Conservation (phyloP, 108 stramenopile species). For the Chaetoceros muelleri region DNA sequence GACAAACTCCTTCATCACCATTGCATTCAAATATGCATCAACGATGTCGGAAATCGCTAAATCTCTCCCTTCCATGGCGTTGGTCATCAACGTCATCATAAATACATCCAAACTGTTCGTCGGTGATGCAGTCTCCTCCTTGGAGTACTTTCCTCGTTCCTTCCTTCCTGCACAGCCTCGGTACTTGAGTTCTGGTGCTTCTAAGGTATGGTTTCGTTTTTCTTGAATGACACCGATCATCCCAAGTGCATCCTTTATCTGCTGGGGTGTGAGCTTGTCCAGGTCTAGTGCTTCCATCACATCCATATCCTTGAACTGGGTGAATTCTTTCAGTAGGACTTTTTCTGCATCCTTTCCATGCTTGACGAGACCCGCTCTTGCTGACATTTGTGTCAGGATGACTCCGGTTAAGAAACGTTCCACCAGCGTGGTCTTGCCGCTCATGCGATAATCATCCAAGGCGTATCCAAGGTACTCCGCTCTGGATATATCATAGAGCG, state of each 20-base stretch:
- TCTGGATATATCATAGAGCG: no score
- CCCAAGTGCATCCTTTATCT: no score
- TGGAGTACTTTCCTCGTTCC: slow-evolving; percentile 1
- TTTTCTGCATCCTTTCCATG: slow-evolving; percentile 3
- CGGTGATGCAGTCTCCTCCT: slow-evolving; percentile 17
- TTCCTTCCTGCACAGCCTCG: slow-evolving; percentile 16
- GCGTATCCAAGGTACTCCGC: no score
- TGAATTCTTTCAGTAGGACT: slow-evolving; percentile 5
- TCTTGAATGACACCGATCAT: no score
- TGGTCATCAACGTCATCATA: slow-evolving; percentile 6
- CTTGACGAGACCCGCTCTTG: slow-evolving; percentile 5
- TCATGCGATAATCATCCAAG: no score
- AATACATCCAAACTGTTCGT: slow-evolving; percentile 14
- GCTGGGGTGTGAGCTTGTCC: no score
- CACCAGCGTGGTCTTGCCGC: no score
- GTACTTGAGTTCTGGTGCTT: no score
- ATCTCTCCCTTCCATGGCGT: slow-evolving; percentile 6
- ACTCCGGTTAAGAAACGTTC: no score
- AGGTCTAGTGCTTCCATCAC: neutral
- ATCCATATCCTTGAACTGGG: no score
- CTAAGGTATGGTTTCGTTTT: no score
- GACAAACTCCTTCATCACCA: slow-evolving; percentile 8
- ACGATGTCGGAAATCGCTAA: slow-evolving; percentile 4
- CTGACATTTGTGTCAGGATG: no score
- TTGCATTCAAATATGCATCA: slow-evolving; percentile 15